Percentiles rank a stretch among this genome's conserved stretches.
Evolutionary conservation across 495 filamentous ascomycete genomes (phyloP).

Genomic region (Penicilliopsis zonata): DNA sequence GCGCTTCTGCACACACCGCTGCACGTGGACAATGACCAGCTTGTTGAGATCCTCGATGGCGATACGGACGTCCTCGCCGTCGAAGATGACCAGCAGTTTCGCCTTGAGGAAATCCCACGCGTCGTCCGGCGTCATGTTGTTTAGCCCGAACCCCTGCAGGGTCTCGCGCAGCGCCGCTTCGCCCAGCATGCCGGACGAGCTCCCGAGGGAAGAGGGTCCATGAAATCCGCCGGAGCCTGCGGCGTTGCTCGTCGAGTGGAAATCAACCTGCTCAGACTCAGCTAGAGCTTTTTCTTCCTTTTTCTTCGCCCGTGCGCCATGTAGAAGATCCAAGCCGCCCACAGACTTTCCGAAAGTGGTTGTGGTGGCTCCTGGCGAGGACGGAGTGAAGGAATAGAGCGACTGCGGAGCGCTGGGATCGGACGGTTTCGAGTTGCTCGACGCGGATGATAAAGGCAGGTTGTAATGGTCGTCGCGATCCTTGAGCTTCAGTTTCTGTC

Average conservation of each 20-base stretch:
- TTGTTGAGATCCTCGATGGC: slow-evolving; percentile 93
- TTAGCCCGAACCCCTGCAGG: slow-evolving; percentile 52
- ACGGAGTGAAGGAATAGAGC: slow-evolving; percentile 68
- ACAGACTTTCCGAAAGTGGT: slow-evolving; percentile 66
- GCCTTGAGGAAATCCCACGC: slow-evolving; percentile 93
- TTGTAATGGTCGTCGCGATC: slow-evolving; percentile 65
- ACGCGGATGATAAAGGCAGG: slow-evolving; percentile 73
- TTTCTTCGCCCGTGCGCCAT: slow-evolving; percentile 77
- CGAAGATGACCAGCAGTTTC: slow-evolving; percentile 81
- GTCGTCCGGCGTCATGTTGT: slow-evolving; percentile 78
- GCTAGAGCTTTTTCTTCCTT: slow-evolving; percentile 63
- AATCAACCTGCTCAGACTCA: slow-evolving; percentile 32
- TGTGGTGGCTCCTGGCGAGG: slow-evolving; percentile 56
- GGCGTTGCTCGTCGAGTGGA: slow-evolving; percentile 16
- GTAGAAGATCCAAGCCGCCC: slow-evolving; percentile 72
- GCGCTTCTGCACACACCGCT: slow-evolving; percentile 60
- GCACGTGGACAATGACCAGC: slow-evolving; percentile 69
- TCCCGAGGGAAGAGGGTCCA: slow-evolving; percentile 27
- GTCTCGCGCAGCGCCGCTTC: slow-evolving; percentile 34
- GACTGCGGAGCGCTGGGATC: slow-evolving; percentile 78
- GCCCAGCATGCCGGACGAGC: slow-evolving; percentile 17
- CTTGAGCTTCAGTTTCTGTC: slow-evolving; percentile 85
- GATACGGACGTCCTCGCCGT: slow-evolving; percentile 78
- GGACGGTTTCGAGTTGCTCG: slow-evolving; percentile 76
- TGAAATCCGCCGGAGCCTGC: slow-evolving; percentile 17